Base-by-base conservation (phyloP, 108 stramenopile genomes). In the Discostella stelligeroides region DNA sequence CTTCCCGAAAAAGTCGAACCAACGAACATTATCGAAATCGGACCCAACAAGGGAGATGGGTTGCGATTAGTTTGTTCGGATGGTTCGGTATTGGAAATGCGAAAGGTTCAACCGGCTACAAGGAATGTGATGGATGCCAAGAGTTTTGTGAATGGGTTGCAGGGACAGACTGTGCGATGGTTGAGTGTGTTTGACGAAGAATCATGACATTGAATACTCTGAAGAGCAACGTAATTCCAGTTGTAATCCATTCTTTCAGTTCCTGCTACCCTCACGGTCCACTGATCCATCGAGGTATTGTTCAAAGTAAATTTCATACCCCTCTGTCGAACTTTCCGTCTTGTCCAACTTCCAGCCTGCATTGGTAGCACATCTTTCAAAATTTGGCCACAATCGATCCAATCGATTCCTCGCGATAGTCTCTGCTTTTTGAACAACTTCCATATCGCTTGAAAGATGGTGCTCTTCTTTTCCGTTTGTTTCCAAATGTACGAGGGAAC, bases 111-210 rank as follows among this genome's bases (percentile, higher is more conserved):
- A 70, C 98, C 97, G 18, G 88, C 85, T 27, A 92, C 89, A 1
- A 89, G 87, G 70, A 96, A 93, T 56, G 87, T 88, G 8, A 95
- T 98, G 89, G 91, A 94, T 73, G 92, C 96, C 7, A 91, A 91
- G 47, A 88, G 93, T 49, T 99, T 95, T 66, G 82, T 91, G 38
- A 99, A 99, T 82, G 98, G 98, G n/a, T 70, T 97, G 9, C 81
- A 88, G 28, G 96, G 96, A 27, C 70, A 81, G 49, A 66, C 69
- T 38, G 78, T 89, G 3, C 73, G 74, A 14, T 91, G 86, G 84
- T 18, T 79, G 23, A 51, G 47, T 34, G 65, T 30, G 39, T 42
- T 39, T 4, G 65, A 66, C 29, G 50, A n/a, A 20, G 23, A 17
- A 65, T 37, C 10, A 65, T 8, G 4, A 24, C 13, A 1, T 18